Conservation (phyloP, 495 filamentous ascomycete genomes). For the Thozetella sp. region DNA sequence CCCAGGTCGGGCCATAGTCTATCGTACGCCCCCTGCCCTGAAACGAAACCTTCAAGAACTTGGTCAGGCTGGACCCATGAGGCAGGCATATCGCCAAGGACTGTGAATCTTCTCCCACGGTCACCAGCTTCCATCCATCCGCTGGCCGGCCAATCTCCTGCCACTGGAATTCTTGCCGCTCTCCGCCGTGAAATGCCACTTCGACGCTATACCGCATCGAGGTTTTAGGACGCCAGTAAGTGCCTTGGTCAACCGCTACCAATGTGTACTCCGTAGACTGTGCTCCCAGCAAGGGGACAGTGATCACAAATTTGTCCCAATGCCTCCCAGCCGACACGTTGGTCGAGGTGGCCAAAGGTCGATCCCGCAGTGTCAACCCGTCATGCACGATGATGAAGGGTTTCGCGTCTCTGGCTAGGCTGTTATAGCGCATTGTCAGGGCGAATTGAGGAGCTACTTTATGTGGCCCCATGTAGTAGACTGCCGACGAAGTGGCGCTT, state of each 20-base stretch:
- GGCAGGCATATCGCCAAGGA: background rate
- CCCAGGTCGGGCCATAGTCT: background rate
- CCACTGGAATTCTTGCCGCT: background rate
- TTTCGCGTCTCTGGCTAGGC: background rate
- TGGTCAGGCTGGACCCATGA: background rate
- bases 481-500: background rate
- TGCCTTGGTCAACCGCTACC: background rate
- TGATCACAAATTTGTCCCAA: background rate
- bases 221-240: background rate
- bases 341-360: background rate
- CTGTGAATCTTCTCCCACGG: background rate
- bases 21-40: background rate
- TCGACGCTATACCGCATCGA: background rate
- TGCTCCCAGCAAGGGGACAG: background rate
- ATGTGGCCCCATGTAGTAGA: background rate
- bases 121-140: background rate
- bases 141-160: background rate
- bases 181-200: background rate
- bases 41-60: background rate
- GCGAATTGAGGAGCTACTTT: background rate
- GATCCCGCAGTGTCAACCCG: background rate
- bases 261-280: background rate
- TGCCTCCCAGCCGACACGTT: background rate
- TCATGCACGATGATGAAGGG: background rate
- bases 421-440: background rate